Evolutionary conservation across 805 yeast genomes (phyloP), one percentile per base, ranked within the genome.

Genomic region (Pichia ethanolica): DNA sequence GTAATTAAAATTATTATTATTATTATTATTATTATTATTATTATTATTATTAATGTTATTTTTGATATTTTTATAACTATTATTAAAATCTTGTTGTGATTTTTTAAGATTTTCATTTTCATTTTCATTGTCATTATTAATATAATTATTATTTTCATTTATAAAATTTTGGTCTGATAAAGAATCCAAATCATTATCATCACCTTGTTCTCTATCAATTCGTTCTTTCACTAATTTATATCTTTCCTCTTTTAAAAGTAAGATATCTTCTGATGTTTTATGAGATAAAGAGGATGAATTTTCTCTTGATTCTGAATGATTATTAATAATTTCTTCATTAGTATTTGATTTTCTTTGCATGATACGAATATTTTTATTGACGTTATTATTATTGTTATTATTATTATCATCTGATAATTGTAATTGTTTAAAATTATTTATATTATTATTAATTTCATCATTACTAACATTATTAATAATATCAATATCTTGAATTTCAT

Each of bases 221-320:
- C 47, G 71, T 68, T 49, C 71, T 57, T 49, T 73, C 67, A 50
- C 75, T 45, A 62, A 61, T 52, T 66, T 69, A 54, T 77, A 77
- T 35, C 66, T 56, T 39, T 68, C 71, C 54, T 74, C 79, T 51
- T 71, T 71, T 4, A 71, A 62, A 3, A 39, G 42, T 11, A 8
- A 71, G 54, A 47, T 68, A 8, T 69, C 55, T 6, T 54, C 52
- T 20, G 46, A 30, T 5, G 20, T 25, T 33, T 7, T 30, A 30
- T 20, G 20, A 20, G 20, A 20, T 20, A 20, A 20, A 20, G 20
- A 20, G 3, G 20, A 30, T 30, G 4, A 30, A 30, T 9, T 30
- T 7, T 30, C 32, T 7, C 32, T 9, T 30, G 7, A 7, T 30
- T 30, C 9, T 30, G 7, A 9, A 30, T 30, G 32, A 20, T 20